phyloP scores from a whole-genome alignment of 2,329 filamentous ascomycete species.

The Diaporthe helianthi region DNA sequence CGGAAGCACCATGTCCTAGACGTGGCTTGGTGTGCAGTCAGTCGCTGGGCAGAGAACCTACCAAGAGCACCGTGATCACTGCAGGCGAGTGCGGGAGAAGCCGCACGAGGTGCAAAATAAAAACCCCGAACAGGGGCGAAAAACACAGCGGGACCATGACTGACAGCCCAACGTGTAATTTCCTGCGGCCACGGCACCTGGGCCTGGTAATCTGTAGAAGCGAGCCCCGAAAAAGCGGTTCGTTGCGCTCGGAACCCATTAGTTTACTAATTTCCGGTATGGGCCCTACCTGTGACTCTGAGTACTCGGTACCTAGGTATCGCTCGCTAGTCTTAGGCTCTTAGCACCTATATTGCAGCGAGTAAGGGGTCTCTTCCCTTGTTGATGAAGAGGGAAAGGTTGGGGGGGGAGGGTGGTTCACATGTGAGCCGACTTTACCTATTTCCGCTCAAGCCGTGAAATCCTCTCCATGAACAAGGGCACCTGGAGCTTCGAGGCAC shows the following conservation, averaged over 20 bases:
- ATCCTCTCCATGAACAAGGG: background rate
- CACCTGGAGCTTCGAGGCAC: background rate
- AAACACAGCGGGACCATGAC: conserved; percentile 1
- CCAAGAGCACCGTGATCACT: background rate
- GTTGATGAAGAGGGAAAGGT: background rate
- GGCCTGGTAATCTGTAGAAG: too few relatives aligned
- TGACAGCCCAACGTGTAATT: background rate
- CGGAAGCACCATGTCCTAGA: background rate
- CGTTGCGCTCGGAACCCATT: conserved; percentile 20
- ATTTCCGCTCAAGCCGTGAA: background rate
- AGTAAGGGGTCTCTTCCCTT: background rate
- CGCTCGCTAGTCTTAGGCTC: too few relatives aligned
- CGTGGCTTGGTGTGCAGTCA: background rate
- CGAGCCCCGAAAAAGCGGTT: conserved; percentile 13
- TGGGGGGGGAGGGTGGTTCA: too few relatives aligned
- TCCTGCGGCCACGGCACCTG: background rate
- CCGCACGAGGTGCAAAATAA: conserved; percentile 12
- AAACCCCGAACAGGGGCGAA: conserved; percentile 11
- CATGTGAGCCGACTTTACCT: background rate
- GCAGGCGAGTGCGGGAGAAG: conserved; percentile 20
- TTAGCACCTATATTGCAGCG: conserved; percentile 3
- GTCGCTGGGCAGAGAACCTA: background rate
- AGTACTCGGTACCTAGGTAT: too few relatives aligned
- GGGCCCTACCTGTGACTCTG: conserved; percentile 6
- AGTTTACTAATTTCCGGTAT: conserved; percentile 7